Base-by-base conservation (phyloP, 805 yeast genomes). In the Suhomyces vadensis region DNA sequence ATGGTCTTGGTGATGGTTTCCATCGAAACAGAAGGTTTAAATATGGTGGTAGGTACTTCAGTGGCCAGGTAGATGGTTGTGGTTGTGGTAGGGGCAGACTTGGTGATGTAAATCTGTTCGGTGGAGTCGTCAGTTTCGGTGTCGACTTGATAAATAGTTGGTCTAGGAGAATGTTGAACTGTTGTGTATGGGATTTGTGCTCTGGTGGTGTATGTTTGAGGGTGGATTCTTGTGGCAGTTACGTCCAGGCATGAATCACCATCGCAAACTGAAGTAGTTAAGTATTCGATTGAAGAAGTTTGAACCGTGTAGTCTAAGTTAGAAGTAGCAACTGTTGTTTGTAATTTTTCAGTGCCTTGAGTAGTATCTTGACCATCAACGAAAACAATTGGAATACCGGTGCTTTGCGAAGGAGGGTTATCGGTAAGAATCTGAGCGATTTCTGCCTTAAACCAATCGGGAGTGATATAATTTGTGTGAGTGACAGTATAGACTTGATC, bases 331-430 rank as follows among this genome's bases (percentile, higher is more conserved):
- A 53, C 48, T 11, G 31, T 22, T 9, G 43, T 27, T 17, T 23
- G 37, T 6, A 35, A n/a, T 7, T 35, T 20, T 35, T 19, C 24
- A 35, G 37, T 29, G 33, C 33, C 37, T 20, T 33, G 24, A 11
- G 24, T 4, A 33, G 37, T 33, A 23, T 22, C 24, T 33, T n/a
- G 37, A 11, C 47, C 64, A 41, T 64, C 59, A 11, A 64, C 68
- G 37, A 67, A 57, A 2, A 58, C 64, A n/a, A 67, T 44, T 11
- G 57, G 56, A 25, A 67, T 64, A 22, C 73, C 73, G 3, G 54
- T 44, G 9, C 55, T 42, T 21, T 48, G 26, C 10, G 35, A 17
- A 4, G 37, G 19, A 11, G 53, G 49, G 27, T 49, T 51, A 25
- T 17, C 43, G 6, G 33, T 14, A 21, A 46, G 20, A 9, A 41